These are phyloP conservation scores for Crepidotus variabilis DNA, from an alignment of 768 basidiomycete species.

Conservation along the genomic window DNA sequence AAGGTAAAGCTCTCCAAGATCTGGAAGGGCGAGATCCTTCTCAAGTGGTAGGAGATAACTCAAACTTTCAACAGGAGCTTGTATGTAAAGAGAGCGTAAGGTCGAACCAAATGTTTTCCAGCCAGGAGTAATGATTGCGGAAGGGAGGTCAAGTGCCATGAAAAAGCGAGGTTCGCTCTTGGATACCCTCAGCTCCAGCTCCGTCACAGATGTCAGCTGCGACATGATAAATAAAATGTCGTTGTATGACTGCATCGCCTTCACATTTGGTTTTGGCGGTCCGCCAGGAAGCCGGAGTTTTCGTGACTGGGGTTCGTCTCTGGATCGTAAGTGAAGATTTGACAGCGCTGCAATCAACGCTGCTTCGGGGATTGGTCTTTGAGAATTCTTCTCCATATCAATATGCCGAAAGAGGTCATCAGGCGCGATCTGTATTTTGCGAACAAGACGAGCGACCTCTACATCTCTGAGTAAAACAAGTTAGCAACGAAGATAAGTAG, in stretches of 20 bases:
- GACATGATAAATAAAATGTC: not conserved
- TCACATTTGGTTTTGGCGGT: not conserved
- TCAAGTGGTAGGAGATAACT: not conserved
- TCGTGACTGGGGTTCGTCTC: not conserved
- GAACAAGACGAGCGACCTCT: not conserved
- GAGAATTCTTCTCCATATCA: not conserved
- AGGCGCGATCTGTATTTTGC: not conserved
- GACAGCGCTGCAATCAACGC: not conserved
- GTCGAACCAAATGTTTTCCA: not conserved
- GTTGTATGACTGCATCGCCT: not conserved
- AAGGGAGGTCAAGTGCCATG: not conserved
- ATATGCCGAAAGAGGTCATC: slow-evolving; percentile 1
- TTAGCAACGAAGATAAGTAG: too few species aligned
- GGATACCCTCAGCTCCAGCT: not conserved
- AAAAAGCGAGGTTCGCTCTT: not conserved
- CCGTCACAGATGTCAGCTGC: not conserved
- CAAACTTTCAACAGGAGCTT: not conserved
- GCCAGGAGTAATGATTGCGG: not conserved
- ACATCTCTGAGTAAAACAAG: not conserved
- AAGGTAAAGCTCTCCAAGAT: not conserved
- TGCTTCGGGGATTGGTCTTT: not conserved
- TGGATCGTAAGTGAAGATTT: not conserved
- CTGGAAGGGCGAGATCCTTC: not conserved
- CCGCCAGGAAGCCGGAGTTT: not conserved
- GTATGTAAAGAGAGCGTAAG: not conserved